A percentile compares a stretch with the other conserved stretches of the same genome.
These are phyloP conservation scores for Lentinula raphanica DNA, from an alignment of 768 basidiomycete species.

Conservation along the genomic window DNA sequence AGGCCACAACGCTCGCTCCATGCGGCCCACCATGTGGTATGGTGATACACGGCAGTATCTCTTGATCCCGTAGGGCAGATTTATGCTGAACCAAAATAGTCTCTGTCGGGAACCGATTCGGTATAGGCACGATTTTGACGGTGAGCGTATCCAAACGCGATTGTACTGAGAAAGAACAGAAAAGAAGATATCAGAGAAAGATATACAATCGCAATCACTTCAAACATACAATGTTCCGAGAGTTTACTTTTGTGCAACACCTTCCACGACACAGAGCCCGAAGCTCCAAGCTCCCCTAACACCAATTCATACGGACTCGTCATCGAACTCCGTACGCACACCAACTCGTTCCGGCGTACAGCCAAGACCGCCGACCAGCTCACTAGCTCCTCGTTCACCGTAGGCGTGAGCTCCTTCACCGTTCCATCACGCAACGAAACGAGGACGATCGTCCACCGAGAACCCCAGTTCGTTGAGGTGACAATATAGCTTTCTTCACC, in stretches of 20 bases:
- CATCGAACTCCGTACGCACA: constrained; percentile 48
- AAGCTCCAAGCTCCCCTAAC: constrained; percentile 32
- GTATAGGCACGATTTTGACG: constrained; percentile 43
- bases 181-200: background rate
- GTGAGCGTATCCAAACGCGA: constrained; percentile 35
- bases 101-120: constrained; percentile 45
- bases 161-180: constrained; percentile 29
- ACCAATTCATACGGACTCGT: constrained; percentile 43
- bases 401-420: constrained; percentile 40
- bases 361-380: constrained; percentile 50
- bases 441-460: constrained; percentile 44
- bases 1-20: constrained; percentile 39
- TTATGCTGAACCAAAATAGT: constrained; percentile 44
- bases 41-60: constrained; percentile 41
- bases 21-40: constrained; percentile 66
- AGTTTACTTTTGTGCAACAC: constrained; percentile 41
- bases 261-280: constrained; percentile 25
- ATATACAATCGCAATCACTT: background rate
- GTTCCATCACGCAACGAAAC: constrained; percentile 37
- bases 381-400: constrained; percentile 26
- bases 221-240: constrained; percentile 32
- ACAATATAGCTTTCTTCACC: constrained; percentile 26
- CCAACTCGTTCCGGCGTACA: constrained; percentile 39
- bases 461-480: constrained; percentile 50
- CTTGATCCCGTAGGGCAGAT: constrained; percentile 11